Evolutionary conservation across 495 filamentous ascomycete genomes (phyloP).

Genomic region (Aspergillus saccharolyticus): DNA sequence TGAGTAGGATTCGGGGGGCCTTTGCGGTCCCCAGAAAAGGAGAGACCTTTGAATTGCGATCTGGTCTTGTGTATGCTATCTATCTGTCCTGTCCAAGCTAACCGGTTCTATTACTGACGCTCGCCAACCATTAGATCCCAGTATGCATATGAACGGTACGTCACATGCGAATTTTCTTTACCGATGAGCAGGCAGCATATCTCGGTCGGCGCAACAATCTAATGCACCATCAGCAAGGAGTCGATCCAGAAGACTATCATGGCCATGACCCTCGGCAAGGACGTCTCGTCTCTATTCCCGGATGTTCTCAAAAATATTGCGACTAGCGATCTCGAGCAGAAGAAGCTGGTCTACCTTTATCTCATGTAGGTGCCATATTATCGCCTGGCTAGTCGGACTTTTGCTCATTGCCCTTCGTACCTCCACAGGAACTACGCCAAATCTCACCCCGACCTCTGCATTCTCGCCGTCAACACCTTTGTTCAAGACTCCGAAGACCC

Average conservation of each 20-base stretch:
- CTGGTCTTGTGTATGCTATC: slow-evolving; percentile 71
- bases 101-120: slow-evolving; percentile 25
- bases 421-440: slow-evolving; percentile 94
- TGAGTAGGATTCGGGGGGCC: slow-evolving; percentile 91
- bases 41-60: slow-evolving; percentile 96
- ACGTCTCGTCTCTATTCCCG: slow-evolving; percentile 95
- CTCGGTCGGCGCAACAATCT: slow-evolving; percentile 18
- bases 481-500: slow-evolving; percentile 99
- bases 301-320: slow-evolving; percentile 99
- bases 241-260: slow-evolving; percentile 99
- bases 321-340: slow-evolving; percentile 91
- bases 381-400: not conserved
- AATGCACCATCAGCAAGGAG: slow-evolving; percentile 65
- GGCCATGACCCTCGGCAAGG: slow-evolving; percentile 98
- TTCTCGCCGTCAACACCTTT: slow-evolving; percentile 98
- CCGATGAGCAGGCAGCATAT: not conserved
- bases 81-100: slow-evolving; percentile 10
- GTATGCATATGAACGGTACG: slow-evolving; percentile 92
- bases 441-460: slow-evolving; percentile 97
- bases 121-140: slow-evolving; percentile 56
- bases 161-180: not conserved
- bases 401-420: slow-evolving; percentile 10
- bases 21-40: slow-evolving; percentile 91
- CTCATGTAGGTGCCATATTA: slow-evolving; percentile 64
- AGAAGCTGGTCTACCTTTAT: slow-evolving; percentile 99